Base-by-base conservation (phyloP, 2,329 filamentous ascomycete species). In the Clonostachys rhizophaga region DNA sequence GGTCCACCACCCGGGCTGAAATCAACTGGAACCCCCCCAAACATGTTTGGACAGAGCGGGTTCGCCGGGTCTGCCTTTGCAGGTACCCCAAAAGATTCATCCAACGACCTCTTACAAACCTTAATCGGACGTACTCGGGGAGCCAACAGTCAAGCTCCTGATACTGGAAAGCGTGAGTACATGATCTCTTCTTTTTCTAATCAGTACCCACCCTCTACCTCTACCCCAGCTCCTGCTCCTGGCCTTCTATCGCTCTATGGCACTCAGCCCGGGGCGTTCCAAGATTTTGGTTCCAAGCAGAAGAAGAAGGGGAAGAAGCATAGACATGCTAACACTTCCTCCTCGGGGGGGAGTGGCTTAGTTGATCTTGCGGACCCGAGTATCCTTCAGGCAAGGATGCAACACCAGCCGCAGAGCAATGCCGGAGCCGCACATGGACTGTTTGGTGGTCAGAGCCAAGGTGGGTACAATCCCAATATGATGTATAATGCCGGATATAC, bases 241-340 rank as follows among this genome's bases (percentile, higher is more conserved):
- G 86, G 87, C 78, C 86, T 91, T 79, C 87, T 83, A 81, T 88
- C 89, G 81, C 89, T 94, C 79, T 95, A 95, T 78, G 89, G 87
- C 75, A 79, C 84, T 67, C 87, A 88, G 76, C 76, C 87, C 78
- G 89, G 87, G 78, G 82, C 83, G 74, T 90, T 89, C 76, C 88
- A 91, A 84, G 91, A 95, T 69, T 85, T 86, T 76, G 87, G 87
- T 76, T 86, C 89, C 76, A 95, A 96, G 86, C 91, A 95, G 83
- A 96, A 95, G 87, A 96, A 96, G 84, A 96, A 96, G 90, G 91
- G 91, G 79, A 96, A 96, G 85, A 96, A 96, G 90, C 92, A 96
- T 82, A 95, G 91, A 86, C 91, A 96, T 86, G 92, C 91, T 94
- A 96, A 96, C 90, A 96, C 92, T 92, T 96, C 91, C 89, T 97